Evolutionary conservation across 352 stramenopile species (phyloP), one percentile per base, ranked within the genome.

Genomic region (Phytophthora cactorum): DNA sequence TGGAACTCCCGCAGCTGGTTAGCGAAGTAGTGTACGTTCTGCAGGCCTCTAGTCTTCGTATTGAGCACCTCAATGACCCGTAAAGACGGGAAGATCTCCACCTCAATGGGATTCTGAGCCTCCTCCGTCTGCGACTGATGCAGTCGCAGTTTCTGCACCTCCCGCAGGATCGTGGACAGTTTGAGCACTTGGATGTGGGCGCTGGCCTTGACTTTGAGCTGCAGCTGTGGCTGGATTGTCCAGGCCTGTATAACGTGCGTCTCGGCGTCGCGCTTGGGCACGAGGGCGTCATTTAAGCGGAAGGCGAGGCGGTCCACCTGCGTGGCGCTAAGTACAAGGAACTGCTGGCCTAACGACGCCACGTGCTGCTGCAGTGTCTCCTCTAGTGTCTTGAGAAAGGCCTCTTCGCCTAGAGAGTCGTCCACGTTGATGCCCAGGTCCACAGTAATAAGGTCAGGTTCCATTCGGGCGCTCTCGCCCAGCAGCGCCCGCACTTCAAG

Each of bases 101-200:
- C 68, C 56, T 94, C 79, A 41, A 95, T 79, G 2, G 80, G 59
- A 1, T 68, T 66, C 4, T 50, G 27, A 6, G 38, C 27, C 12
- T 58, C 49, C 17, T 34, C n/a, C 14, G 28, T 57, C 12, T 77
- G 76, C 12, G 75, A 71, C 61, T 92, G 76, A 49, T 93, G 70
- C 55, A 96, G 67, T 14, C 86, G 81, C 38, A 96, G 72, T 7
- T 77, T 63, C 29, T 75, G 75, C 31, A 93, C 86, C 61, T 96
- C 85, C 5, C 84, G 77, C 36, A 96, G 70, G 7, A 93, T 91
- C 12, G 89, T 96, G 12, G 86, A 95, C 46, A 96, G 78, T 54
- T 96, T 96, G 63, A 96, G 84, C 63, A 96, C 85, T 61, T 91
- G 84, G 39, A 96, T 78, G 63, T 96, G 87, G 39, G 81, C 84